Percentiles rank a stretch among this genome's conserved stretches.
Evolutionary conservation across 2,329 filamentous ascomycete genomes (phyloP).

Genomic region (Colletotrichum cuscutae): DNA sequence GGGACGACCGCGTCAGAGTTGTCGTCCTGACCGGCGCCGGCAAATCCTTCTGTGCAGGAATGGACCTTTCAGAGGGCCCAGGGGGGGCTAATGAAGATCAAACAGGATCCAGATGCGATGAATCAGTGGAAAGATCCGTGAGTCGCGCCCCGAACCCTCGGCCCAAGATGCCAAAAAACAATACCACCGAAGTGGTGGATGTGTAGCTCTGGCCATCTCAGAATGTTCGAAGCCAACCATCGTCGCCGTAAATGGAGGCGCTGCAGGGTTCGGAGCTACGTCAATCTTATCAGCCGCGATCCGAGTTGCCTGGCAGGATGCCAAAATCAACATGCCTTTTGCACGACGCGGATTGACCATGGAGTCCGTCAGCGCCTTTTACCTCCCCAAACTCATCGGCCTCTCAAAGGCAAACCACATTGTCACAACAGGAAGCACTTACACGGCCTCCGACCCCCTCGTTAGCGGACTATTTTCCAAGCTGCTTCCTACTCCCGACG

Average conservation of each 20-base stretch:
- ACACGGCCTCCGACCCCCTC: slow-evolving; percentile 14
- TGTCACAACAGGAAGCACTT: slow-evolving; percentile 25
- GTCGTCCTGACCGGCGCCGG: slow-evolving; percentile 17
- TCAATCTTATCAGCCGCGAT: slow-evolving; percentile 32
- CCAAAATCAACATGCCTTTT: slow-evolving; percentile 34
- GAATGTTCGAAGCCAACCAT: slow-evolving; percentile 36
- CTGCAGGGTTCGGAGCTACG: slow-evolving; percentile 35
- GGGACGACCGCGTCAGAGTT: not conserved
- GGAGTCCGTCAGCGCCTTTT: slow-evolving; percentile 35
- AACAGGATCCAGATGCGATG: not conserved
- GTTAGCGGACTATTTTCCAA: not conserved
- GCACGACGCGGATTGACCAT: slow-evolving; percentile 33
- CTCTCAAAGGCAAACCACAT: slow-evolving; percentile 33
- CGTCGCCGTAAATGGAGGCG: slow-evolving; percentile 34
- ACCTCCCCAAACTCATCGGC: slow-evolving; percentile 32
- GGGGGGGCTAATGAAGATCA: slow-evolving; percentile 1
- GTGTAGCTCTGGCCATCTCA: slow-evolving; percentile 21
- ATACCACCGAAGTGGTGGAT: slow-evolving; percentile 42
- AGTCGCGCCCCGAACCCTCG: too few species aligned
- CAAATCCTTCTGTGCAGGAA: slow-evolving; percentile 12
- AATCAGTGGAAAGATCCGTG: slow-evolving; percentile 5
- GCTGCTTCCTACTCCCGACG: too few species aligned
- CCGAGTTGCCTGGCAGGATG: slow-evolving; percentile 15
- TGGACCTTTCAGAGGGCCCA: not conserved
- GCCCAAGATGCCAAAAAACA: too few species aligned